A percentile compares a stretch with the other conserved stretches of the same genome.
Conservation (phyloP, 768 basidiomycete genomes). For the Amanita jacksonii region DNA sequence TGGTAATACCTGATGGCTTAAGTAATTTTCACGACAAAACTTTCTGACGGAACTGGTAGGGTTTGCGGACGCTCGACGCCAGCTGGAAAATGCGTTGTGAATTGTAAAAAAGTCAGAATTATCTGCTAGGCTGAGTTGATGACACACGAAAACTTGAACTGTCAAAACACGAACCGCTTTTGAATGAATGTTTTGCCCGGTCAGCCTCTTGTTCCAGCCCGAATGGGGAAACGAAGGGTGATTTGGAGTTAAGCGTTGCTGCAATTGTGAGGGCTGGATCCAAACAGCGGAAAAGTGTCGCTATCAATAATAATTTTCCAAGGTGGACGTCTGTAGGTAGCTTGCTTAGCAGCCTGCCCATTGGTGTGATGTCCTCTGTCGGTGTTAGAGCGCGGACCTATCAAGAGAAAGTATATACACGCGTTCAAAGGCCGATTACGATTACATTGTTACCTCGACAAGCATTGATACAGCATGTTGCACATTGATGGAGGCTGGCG, state of each 20-base stretch:
- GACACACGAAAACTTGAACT: neutral
- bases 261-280: conserved; percentile 97
- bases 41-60: conserved; percentile 44
- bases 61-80: conserved; percentile 70
- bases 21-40: conserved; percentile 72
- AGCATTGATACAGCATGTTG: conserved; percentile 84
- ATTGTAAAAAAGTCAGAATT: conserved; percentile 94
- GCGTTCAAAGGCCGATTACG: too few relatives aligned
- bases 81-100: conserved; percentile 82
- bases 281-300: conserved; percentile 79
- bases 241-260: conserved; percentile 86
- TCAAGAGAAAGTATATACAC: too few relatives aligned
- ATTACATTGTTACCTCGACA: too few relatives aligned
- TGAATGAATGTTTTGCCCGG: conserved; percentile 72
- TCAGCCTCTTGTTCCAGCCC: conserved; percentile 85
- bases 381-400: conserved; percentile 81
- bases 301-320: conserved; percentile 84
- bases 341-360: conserved; percentile 85
- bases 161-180: conserved; percentile 41
- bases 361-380: conserved; percentile 86
- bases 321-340: conserved; percentile 94
- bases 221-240: conserved; percentile 84
- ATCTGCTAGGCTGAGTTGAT: conserved; percentile 33
- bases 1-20: conserved; percentile 64
- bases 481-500: conserved; percentile 77